Evolutionary conservation across 495 filamentous ascomycete species (phyloP), one percentile per base, ranked within the genome.

Genomic region (Neurospora sublineolata): DNA sequence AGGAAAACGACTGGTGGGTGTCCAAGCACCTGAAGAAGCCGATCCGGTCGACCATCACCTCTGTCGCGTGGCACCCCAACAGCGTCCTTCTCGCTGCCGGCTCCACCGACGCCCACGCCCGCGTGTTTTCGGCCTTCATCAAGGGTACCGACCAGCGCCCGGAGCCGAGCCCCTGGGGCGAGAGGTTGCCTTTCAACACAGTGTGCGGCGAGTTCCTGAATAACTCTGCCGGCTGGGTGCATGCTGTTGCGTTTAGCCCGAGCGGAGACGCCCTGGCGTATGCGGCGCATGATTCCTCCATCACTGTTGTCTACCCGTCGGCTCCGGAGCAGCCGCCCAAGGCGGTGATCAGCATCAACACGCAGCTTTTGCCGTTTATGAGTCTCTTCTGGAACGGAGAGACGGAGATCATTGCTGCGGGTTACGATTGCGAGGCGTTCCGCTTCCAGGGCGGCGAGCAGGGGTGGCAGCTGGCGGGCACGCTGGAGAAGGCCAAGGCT

Each of bases 1-100:
- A 95, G 77, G 96, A 98, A 82, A 97, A 98, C 79, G 93, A 98
- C 83, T 98, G 96, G 96, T 99, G 95, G 95, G 94, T 98, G 8
- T 97, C 94, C 41, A 99, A 98, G 85, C 95, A 99, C 81, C 81
- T 99, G 72, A 97, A 97, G 87, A 98, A 97, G 85, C 95, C 96
- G 7, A 95, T 98, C 76, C 92, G 95, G 69, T 94, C 92, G 77
- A 99, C 95, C 64, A 92, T 99, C 75, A 97, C 95, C 52, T 92
- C 92, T 2, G 87, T 99, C 23, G 90, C 88, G 60, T 99, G 95
- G 95, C 95, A 99, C 78, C 95, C 96, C 16, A 99, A 99, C 83
- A 94, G 91, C 2, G 96, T 98, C 2, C 88, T 99, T 14, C 86
- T 99, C 7, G 95, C 94, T 3, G 93, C 96, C 69, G 95, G 95